phyloP scores from a whole-genome alignment of 1,139 yeast species.

The Saccharomyces hybrid region DNA sequence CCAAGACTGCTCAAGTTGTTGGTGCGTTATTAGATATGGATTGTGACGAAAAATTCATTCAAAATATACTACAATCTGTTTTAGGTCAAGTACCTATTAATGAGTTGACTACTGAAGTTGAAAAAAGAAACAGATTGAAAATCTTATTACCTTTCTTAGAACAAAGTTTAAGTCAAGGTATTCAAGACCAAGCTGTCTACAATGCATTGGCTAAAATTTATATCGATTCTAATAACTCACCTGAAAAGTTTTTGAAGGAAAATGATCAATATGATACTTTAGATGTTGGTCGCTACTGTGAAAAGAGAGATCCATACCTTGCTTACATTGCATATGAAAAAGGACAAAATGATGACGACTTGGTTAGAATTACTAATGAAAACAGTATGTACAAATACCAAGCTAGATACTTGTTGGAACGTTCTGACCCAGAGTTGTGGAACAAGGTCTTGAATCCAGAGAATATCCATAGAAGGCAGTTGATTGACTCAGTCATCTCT shows the following conservation, averaged over 20 bases:
- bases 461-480: constrained; percentile 79
- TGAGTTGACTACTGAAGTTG: constrained; percentile 87
- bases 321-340: constrained; percentile 96
- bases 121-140: constrained; percentile 90
- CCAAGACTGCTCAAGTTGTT: constrained; percentile 91
- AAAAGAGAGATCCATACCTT: constrained; percentile 95
- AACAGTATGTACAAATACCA: constrained; percentile 97
- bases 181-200: constrained; percentile 83
- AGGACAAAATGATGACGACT: constrained; percentile 85
- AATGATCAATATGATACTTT: constrained; percentile 82
- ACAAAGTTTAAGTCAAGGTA: constrained; percentile 78
- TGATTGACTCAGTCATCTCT: constrained; percentile 89
- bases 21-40: constrained; percentile 96
- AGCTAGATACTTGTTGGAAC: constrained; percentile 83
- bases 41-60: constrained; percentile 86
- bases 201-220: constrained; percentile 95
- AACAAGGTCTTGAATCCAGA: constrained; percentile 64
- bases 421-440: constrained; percentile 84
- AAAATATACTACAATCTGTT: constrained; percentile 73
- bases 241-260: constrained; percentile 92
- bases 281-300: constrained; percentile 96
- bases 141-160: constrained; percentile 88
- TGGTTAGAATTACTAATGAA: constrained; percentile 86
- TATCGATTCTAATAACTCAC: constrained; percentile 94
- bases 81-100: constrained; percentile 91